A percentile compares a stretch with the other conserved stretches of the same genome.
Evolutionary conservation across 202 grass and related monocot genomes (phyloP).

Genomic region (Zizania palustris): DNA sequence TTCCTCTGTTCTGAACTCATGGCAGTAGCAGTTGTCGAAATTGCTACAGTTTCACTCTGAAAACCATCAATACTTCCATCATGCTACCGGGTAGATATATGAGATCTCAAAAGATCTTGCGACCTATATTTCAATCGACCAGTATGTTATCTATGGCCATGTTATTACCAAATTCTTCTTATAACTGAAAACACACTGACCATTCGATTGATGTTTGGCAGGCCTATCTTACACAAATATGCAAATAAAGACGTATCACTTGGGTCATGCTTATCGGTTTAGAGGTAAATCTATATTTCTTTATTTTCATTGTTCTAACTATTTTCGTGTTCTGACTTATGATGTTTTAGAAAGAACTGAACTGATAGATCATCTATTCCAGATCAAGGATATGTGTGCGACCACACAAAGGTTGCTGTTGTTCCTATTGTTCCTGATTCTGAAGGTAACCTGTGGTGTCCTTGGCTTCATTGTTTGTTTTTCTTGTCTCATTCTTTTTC

Average conservation of each 20-base stretch:
- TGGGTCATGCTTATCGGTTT: conserved; percentile 83
- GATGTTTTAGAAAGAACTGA: conserved; percentile 32
- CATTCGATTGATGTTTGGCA: conserved; percentile 43
- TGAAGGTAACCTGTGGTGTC: conserved; percentile 83
- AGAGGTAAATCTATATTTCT: conserved; percentile 82
- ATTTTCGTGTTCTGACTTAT: conserved; percentile 20
- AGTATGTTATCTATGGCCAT: conserved; percentile 50
- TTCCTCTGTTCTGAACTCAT: too few species aligned
- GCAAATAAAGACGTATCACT: conserved; percentile 90
- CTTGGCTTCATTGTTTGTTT: conserved; percentile 26
- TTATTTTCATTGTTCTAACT: too few species aligned
- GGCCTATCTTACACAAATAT: conserved; percentile 91
- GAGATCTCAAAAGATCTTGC: conserved; percentile 85
- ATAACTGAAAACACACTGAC: conserved; percentile 18
- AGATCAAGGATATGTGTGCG: conserved; percentile 91
- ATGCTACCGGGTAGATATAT: conserved; percentile 92
- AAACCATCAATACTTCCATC: too few species aligned
- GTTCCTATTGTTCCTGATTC: conserved; percentile 90
- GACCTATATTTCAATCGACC: conserved; percentile 87
- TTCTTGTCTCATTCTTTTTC: not conserved
- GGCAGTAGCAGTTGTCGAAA: too few species aligned
- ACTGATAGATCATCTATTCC: conserved; percentile 48
- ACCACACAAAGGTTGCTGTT: conserved; percentile 71
- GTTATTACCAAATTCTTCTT: conserved; percentile 1
- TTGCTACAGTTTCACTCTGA: too few species aligned